Percentiles rank a stretch among this genome's conserved stretches.
Evolutionary conservation across 1,139 yeast species (phyloP).

Genomic region (Dujonia santamariae): DNA sequence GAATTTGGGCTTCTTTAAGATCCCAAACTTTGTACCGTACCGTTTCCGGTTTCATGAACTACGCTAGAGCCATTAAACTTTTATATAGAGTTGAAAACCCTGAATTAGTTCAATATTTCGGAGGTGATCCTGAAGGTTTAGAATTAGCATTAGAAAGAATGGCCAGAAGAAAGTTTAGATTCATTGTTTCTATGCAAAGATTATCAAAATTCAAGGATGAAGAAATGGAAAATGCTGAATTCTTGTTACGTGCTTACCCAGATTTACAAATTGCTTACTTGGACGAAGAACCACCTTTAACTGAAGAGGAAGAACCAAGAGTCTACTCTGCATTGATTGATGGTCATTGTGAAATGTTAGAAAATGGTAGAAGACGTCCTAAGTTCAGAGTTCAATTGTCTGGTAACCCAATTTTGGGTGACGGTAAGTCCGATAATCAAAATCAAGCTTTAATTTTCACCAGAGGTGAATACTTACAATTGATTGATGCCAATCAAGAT

Average conservation of each 20-base stretch:
- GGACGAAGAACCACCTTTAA: slow-evolving; percentile 87
- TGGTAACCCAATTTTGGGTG: slow-evolving; percentile 99
- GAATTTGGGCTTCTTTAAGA: slow-evolving; percentile 99
- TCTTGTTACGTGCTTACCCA: slow-evolving; percentile 96
- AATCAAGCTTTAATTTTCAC: slow-evolving; percentile 95
- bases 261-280: slow-evolving; percentile 97
- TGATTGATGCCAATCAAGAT: slow-evolving; percentile 98
- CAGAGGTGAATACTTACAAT: slow-evolving; percentile 98
- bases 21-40: slow-evolving; percentile 98
- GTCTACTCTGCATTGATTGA: slow-evolving; percentile 94
- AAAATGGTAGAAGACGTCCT: slow-evolving; percentile 98
- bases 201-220: slow-evolving; percentile 94
- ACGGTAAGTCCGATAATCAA: slow-evolving; percentile 99
- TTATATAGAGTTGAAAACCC: slow-evolving; percentile 98
- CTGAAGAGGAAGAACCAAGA: slow-evolving; percentile 98
- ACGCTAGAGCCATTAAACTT: slow-evolving; percentile 95
- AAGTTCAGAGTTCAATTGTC: slow-evolving; percentile 96
- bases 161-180: slow-evolving; percentile 99
- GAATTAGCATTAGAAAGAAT: slow-evolving; percentile 96
- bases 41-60: slow-evolving; percentile 98
- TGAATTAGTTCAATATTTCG: slow-evolving; percentile 96
- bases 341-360: slow-evolving; percentile 97
- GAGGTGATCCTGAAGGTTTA: slow-evolving; percentile 94
- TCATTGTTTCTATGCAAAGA: slow-evolving; percentile 98
- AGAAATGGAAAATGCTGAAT: slow-evolving; percentile 97